Evolutionary conservation across 1,284 basidiomycete species (phyloP), one percentile per base, ranked within the genome.

Genomic region (Pseudozyma flocculosa): DNA sequence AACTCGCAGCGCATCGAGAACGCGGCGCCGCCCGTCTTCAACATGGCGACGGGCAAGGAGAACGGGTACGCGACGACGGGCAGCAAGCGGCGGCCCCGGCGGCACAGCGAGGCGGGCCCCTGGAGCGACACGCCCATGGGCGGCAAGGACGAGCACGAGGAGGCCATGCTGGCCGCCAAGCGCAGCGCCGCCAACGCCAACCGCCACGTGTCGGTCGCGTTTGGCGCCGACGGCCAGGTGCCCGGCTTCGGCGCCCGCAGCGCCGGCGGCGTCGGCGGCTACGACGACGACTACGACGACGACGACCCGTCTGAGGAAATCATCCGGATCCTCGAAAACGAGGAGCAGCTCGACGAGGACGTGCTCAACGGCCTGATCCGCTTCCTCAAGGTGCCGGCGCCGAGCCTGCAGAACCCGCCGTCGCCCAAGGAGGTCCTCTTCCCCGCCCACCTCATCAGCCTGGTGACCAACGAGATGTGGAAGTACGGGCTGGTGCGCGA

Each of bases 381-480:
- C 53, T 88, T 90, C 50, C 82, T 99, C 70, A 95, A 94, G 82
- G 93, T 97, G 51, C 92, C 94, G 17, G 85, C 87, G 18, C 90
- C 95, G 1, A 92, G 88, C 72, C 82, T 91, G 49, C 89, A 89
- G 51, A 95, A 91, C 75, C 90, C 92, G 1, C 90, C 92, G 18
- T 87, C 88, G 26, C 88, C 93, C 60, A 98, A 97, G 80, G 95
- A 99, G 79, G 93, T 98, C 49, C 83, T 99, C 39, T 99, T 98
- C 88, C 95, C 95, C 4, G 94, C 95, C n/a, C 97, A 98, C 79
- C 85, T 99, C 55, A 98, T 98, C 80, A 92, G 89, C 72, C 82
- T 98, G 45, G 88, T 96, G 56, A 95, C 92, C 19, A 99, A 98
- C 79, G 95, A 98, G 80, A 98, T 98, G 94, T 99, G 95, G 95